Percentiles rank a stretch among this genome's conserved stretches.
Evolutionary conservation across 2,329 filamentous ascomycete genomes (phyloP).

Genomic region (Endocalyx cinctus): DNA sequence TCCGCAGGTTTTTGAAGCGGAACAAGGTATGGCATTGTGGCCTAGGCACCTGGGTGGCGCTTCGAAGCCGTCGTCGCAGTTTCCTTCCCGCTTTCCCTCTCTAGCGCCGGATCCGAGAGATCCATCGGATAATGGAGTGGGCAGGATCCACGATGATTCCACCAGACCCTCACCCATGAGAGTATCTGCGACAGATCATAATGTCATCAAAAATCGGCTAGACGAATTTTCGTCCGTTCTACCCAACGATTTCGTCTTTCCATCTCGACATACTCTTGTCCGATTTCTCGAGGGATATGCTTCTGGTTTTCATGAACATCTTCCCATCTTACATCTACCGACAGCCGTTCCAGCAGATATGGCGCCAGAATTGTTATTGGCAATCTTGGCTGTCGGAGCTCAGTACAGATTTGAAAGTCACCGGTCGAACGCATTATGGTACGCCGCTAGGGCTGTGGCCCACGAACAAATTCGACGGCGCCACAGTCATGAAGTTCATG

Average conservation of each 20-base stretch:
- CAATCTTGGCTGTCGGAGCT: conserved; percentile 62
- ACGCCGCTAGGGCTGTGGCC: conserved; percentile 54
- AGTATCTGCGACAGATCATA: conserved; percentile 51
- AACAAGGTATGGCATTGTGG: conserved; percentile 50
- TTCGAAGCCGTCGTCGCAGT: conserved; percentile 47
- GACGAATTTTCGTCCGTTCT: conserved; percentile 58
- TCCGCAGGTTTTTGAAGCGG: conserved; percentile 49
- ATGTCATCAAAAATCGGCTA: conserved; percentile 52
- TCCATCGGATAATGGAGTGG: conserved; percentile 29
- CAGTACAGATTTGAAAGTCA: conserved; percentile 61
- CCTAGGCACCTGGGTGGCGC: conserved; percentile 37
- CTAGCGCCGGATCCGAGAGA: conserved; percentile 50
- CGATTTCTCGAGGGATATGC: conserved; percentile 68
- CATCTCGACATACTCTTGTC: conserved; percentile 63
- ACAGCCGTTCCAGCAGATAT: conserved; percentile 60
- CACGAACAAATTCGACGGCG: conserved; percentile 55
- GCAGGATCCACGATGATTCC: conserved; percentile 37
- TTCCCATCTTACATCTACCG: conserved; percentile 61
- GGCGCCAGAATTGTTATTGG: conserved; percentile 64
- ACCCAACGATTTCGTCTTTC: conserved; percentile 60
- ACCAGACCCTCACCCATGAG: conserved; percentile 35
- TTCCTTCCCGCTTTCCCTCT: conserved; percentile 51
- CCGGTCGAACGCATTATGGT: conserved; percentile 56
- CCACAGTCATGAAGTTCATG: conserved; percentile 53
- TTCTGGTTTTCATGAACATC: conserved; percentile 57